Percentiles rank a stretch among this genome's conserved stretches.
Evolutionary conservation across 768 basidiomycete species (phyloP).

Genomic region (Lanmaoa pseudosensibilis): DNA sequence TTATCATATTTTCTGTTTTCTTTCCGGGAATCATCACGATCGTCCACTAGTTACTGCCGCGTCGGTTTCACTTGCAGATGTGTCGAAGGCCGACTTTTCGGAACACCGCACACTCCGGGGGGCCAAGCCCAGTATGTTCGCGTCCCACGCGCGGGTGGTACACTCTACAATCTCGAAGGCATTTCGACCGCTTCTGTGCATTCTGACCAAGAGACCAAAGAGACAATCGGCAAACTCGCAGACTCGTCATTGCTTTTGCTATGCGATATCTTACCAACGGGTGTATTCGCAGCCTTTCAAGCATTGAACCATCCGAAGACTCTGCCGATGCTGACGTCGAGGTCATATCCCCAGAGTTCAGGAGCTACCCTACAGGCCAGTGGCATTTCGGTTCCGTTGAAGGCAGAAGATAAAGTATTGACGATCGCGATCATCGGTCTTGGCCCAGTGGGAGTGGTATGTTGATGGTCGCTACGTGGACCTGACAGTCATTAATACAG

Average conservation of each 20-base stretch:
- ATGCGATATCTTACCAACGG: conserved; percentile 79
- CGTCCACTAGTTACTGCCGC: conserved; percentile 56
- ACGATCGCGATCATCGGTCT: conserved; percentile 71
- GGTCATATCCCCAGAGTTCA: conserved; percentile 52
- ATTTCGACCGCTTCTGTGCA: conserved; percentile 30
- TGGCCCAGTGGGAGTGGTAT: conserved; percentile 74
- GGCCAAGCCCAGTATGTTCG: conserved; percentile 81
- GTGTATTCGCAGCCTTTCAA: conserved; percentile 73
- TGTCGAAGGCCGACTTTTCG: conserved; percentile 59
- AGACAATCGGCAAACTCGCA: conserved; percentile 43
- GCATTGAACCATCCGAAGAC: conserved; percentile 73
- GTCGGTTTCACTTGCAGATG: conserved; percentile 77
- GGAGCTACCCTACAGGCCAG: conserved; percentile 5
- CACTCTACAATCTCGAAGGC: conserved; percentile 62
- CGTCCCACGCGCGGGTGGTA: conserved; percentile 78
- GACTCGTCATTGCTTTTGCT: conserved; percentile 71
- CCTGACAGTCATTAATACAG: background rate
- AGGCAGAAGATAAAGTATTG: conserved; percentile 49
- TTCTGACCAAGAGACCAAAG: conserved; percentile 32
- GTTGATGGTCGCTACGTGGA: conserved; percentile 10
- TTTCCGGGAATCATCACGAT: background rate
- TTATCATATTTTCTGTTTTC: conserved; percentile 6
- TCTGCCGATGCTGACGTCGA: conserved; percentile 55
- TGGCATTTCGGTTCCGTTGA: conserved; percentile 28
- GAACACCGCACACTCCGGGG: conserved; percentile 63